Base-by-base conservation (phyloP, 192 early-diverging fungal species). In the Jimgerdemannia flammicorona region DNA sequence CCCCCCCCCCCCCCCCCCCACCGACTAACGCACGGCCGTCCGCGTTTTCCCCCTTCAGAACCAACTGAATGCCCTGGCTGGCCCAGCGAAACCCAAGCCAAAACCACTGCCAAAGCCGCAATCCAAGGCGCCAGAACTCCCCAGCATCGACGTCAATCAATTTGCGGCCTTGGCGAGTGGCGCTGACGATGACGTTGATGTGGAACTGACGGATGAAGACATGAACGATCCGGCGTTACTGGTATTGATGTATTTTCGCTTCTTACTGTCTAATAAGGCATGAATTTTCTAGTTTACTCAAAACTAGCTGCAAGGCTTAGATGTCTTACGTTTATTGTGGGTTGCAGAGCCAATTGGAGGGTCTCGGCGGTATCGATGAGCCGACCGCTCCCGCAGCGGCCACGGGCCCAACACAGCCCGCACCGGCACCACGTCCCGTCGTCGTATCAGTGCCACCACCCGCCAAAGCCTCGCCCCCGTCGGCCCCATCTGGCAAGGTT, bases 181-280 rank as follows among this genome's bases (percentile, higher is more conserved):
- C 20, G 87, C 87, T 17, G 84, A 85, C 19, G 88, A 91, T 64
- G 84, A 87, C 43, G 76, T 82, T 6, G 87, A 91, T 9, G 85
- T 94, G 4, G 88, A 90, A 17, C 79, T 95, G 49, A 88, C 85
- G 7, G 94, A 95, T 29, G 84, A 86, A 4, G 94, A 95, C 77
- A 77, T 92, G 80, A 90, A 92, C 44, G 92, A 95, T 76, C 94
- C 94, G 4, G 80, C 84, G n/a, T 80, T 95, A 43, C 77, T 95
- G 83, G 88, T 86, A 80, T 71, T 69, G 63, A 18, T 68, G 6
- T 18, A 10, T 9, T 43, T 17, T 70, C 14, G 4, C 29, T 29
- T 40, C 3, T 3, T 42, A 41, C 9, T 64, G 3, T 77, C 76
- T 68, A 71, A 43, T 44, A n/a, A 9, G 11, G n/a, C 49, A 3